Conservation (phyloP, 768 basidiomycete species). For the Tulasnella calospora region DNA sequence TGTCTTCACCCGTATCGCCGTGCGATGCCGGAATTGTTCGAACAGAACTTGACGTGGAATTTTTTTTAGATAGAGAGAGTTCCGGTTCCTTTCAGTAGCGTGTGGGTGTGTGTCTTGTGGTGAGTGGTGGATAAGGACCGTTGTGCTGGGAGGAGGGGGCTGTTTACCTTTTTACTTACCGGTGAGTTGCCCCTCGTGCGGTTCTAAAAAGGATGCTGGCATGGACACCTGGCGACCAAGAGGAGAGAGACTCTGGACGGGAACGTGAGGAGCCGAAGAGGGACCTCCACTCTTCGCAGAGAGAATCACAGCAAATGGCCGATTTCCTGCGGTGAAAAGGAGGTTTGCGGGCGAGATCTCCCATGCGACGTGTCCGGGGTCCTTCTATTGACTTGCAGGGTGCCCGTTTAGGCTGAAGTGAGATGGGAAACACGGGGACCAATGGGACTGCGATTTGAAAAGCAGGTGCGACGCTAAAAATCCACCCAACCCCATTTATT, state of each 20-base stretch:
- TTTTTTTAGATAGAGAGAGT: background rate
- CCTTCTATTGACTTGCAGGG: background rate
- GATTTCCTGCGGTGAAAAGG: slow-evolving; percentile 6
- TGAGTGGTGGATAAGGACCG: background rate
- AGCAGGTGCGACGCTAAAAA: background rate
- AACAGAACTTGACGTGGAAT: background rate
- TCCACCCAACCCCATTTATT: background rate
- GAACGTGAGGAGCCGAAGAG: slow-evolving; percentile 11
- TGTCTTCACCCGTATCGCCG: no score
- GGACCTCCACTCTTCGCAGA: slow-evolving; percentile 11
- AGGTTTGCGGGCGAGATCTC: background rate
- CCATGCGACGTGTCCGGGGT: background rate
- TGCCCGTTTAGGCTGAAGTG: background rate
- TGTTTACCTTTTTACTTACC: slow-evolving; percentile 10
- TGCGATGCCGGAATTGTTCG: background rate
- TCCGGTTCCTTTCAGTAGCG: background rate
- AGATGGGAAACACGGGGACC: background rate
- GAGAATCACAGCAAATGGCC: no score
- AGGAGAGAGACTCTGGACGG: background rate
- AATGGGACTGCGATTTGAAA: background rate
- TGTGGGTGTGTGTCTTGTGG: background rate
- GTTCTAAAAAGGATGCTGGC: background rate
- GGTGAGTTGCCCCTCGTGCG: slow-evolving; percentile 2
- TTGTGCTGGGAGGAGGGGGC: background rate
- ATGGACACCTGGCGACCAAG: slow-evolving; percentile 9